phyloP scores from a whole-genome alignment of 2,329 filamentous ascomycete genomes.

The Plectosphaerella cucumerina region DNA sequence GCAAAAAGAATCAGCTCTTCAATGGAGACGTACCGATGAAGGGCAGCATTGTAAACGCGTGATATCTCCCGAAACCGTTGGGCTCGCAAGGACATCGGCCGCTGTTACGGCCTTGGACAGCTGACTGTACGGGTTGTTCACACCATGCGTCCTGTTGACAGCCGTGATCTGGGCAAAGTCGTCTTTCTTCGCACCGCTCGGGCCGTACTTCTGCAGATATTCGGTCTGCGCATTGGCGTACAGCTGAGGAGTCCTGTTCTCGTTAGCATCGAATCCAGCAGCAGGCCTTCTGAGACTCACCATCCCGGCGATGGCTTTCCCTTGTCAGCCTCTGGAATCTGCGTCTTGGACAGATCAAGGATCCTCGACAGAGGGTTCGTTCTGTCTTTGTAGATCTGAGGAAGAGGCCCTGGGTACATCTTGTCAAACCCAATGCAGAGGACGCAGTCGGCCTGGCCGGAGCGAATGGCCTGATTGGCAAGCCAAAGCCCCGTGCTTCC shows the following conservation, averaged over 20 bases:
- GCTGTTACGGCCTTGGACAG: neutral
- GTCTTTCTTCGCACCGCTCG: neutral
- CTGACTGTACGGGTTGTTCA: neutral
- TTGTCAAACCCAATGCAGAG: constrained; percentile 20
- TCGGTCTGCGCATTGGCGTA: constrained; percentile 2
- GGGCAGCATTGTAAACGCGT: constrained; percentile 7
- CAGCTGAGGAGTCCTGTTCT: neutral
- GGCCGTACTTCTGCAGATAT: neutral
- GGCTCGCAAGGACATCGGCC: neutral
- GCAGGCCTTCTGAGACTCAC: neutral
- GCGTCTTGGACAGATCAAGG: constrained; percentile 9
- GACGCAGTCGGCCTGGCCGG: constrained; percentile 16
- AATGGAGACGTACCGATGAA: constrained; percentile 11
- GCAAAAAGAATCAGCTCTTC: constrained; percentile 11
- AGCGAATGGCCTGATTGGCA: constrained; percentile 12
- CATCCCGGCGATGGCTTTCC: constrained; percentile 1
- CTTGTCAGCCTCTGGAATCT: constrained; percentile 2
- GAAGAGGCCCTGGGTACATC: constrained; percentile 16
- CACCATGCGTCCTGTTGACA: neutral
- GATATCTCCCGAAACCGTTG: neutral
- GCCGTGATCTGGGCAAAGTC: constrained; percentile 3
- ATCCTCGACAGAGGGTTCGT: constrained; percentile 11
- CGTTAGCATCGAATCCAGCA: too few species aligned
- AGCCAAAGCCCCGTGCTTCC: constrained; percentile 16
- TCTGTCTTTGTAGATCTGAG: constrained; percentile 11